Conservation (phyloP, 2,329 filamentous ascomycete species). For the Colletotrichum noveboracense region DNA sequence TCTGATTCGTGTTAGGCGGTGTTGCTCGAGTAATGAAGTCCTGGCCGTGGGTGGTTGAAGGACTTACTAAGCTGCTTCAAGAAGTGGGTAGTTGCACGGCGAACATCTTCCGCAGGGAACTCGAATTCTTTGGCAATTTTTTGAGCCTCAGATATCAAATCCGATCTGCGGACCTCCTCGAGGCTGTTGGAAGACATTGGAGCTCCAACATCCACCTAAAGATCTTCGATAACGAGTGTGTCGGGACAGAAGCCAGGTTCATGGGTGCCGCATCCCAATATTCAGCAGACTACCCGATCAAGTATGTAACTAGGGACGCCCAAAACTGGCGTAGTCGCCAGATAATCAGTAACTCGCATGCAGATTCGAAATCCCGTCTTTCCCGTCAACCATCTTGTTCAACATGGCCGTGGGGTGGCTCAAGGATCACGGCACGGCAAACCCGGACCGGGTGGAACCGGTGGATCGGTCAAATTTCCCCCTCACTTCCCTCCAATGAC, state of each 20-base stretch:
- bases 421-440: not conserved
- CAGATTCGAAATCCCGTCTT: not conserved
- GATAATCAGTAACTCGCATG: not conserved
- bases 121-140: not conserved
- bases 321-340: not conserved
- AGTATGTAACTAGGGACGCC: not conserved
- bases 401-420: not conserved
- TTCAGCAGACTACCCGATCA: constrained; percentile 11
- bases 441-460: not conserved
- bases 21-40: not conserved
- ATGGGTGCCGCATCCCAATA: not conserved
- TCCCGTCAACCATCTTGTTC: not conserved
- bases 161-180: not conserved
- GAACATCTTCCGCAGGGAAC: not conserved
- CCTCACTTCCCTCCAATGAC: constrained; percentile 14
- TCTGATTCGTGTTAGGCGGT: constrained; percentile 40
- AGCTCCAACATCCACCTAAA: not conserved
- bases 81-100: constrained; percentile 22
- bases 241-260: constrained; percentile 2
- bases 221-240: not conserved
- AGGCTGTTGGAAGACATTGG: not conserved
- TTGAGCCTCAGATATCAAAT: not conserved
- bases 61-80: constrained; percentile 25
- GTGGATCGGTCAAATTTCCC: constrained; percentile 2
- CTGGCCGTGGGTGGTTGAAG: not conserved